These are phyloP conservation scores for Pyrrhoderma lamaoense DNA, from an alignment of 1,284 basidiomycete genomes.

Conservation along the genomic window DNA sequence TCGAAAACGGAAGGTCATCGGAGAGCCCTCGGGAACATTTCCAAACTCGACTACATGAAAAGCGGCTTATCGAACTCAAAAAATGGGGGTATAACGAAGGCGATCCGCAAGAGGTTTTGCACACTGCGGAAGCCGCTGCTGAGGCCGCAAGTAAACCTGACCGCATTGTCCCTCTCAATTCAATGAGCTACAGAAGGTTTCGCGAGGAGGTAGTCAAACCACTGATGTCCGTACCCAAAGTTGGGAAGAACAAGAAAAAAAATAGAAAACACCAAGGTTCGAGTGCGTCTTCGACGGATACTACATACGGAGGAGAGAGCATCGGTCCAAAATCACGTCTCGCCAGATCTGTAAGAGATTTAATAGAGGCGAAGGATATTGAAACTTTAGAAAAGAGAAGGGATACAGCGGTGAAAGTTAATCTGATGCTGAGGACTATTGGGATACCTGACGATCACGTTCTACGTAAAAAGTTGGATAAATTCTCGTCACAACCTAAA, in stretches of 20 bases:
- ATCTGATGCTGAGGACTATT: conserved; percentile 40
- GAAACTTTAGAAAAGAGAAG: conserved; percentile 36
- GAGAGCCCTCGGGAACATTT: conserved; percentile 49
- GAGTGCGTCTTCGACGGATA: conserved; percentile 27
- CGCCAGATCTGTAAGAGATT: conserved; percentile 54
- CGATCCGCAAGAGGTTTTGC: conserved; percentile 34
- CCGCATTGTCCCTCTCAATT: conserved; percentile 53
- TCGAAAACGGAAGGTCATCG: not conserved
- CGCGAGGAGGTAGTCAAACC: conserved; percentile 64
- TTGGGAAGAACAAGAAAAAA: conserved; percentile 35
- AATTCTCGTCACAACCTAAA: conserved; percentile 26
- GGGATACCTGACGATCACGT: conserved; percentile 58
- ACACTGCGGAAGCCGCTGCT: conserved; percentile 52
- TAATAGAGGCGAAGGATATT: conserved; percentile 44
- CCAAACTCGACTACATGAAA: conserved; percentile 48
- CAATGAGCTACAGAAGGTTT: conserved; percentile 61
- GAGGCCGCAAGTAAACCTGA: conserved; percentile 64
- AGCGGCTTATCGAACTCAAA: conserved; percentile 50
- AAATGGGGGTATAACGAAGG: conserved; percentile 61
- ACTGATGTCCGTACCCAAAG: conserved; percentile 47
- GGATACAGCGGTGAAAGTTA: conserved; percentile 42
- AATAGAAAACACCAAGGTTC: conserved; percentile 20
- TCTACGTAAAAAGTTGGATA: conserved; percentile 58
- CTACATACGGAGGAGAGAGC: not conserved
- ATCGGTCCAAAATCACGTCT: conserved; percentile 54